These are phyloP conservation scores for Pseudocercospora musae DNA, from an alignment of 2,329 filamentous ascomycete genomes.

Conservation along the genomic window DNA sequence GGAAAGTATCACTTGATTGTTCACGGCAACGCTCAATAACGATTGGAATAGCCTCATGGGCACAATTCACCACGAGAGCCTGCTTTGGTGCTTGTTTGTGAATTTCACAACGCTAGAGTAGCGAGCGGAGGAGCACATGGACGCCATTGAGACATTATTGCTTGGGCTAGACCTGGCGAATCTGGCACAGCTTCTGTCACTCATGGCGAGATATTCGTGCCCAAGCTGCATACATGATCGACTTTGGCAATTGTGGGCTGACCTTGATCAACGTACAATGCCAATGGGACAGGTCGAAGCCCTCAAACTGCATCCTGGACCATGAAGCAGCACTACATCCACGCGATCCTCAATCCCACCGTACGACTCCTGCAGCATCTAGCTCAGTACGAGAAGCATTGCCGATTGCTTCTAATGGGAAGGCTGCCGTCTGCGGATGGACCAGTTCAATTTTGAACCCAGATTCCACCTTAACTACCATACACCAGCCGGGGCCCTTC, in stretches of 20 bases:
- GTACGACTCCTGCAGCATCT: too few species aligned
- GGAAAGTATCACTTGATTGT: not conserved
- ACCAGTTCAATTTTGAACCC: too few species aligned
- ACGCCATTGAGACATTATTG: not conserved
- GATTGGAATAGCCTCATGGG: not conserved
- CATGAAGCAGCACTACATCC: not conserved
- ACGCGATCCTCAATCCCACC: too few species aligned
- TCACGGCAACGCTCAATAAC: not conserved
- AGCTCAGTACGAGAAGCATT: too few species aligned
- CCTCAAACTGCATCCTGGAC: not conserved
- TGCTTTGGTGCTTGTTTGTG: constrained; percentile 1
- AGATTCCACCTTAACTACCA: too few species aligned
- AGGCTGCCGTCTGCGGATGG: too few species aligned
- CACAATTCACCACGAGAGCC: not conserved
- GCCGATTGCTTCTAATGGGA: too few species aligned
- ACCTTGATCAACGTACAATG: not conserved
- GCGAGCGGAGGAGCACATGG: not conserved
- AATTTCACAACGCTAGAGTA: not conserved
- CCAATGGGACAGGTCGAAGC: not conserved
- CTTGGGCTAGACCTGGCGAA: not conserved
- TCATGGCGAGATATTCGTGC: not conserved
- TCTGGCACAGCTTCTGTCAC: not conserved
- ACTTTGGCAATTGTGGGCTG: not conserved
- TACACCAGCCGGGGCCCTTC: too few species aligned
- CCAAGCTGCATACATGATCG: not conserved